A percentile compares a stretch with the other conserved stretches of the same genome.
These are phyloP conservation scores for Botrytis elliptica DNA, from an alignment of 2,329 filamentous ascomycete genomes.

Conservation along the genomic window DNA sequence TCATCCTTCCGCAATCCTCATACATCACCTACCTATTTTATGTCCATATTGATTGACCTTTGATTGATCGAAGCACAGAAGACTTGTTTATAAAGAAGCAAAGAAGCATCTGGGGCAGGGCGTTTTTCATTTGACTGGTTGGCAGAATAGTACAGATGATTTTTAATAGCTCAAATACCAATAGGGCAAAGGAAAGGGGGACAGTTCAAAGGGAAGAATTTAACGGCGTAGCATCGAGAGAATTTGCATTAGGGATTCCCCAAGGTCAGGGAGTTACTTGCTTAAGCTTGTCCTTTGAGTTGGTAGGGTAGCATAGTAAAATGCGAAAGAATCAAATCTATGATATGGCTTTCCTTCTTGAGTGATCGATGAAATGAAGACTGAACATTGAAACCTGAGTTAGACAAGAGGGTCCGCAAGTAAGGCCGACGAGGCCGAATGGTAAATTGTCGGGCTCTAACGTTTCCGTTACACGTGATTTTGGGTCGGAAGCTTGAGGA, in stretches of 20 bases:
- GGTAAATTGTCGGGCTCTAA: background rate
- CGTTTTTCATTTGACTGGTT: constrained; percentile 11
- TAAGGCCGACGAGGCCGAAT: background rate
- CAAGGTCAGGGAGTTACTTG: constrained; percentile 13
- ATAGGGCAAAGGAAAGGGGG: background rate
- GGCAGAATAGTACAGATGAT: constrained; percentile 9
- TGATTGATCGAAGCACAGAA: constrained; percentile 6
- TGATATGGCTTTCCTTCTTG: background rate
- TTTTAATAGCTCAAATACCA: constrained; percentile 6
- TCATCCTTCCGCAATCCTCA: background rate
- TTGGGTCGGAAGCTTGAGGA: constrained; percentile 19
- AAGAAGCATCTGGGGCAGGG: constrained; percentile 11
- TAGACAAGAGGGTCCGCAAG: background rate
- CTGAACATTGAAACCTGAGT: background rate
- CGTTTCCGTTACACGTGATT: background rate
- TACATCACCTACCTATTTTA: background rate
- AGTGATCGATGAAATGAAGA: background rate
- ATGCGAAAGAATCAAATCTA: constrained; percentile 6
- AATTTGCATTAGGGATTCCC: constrained; percentile 15
- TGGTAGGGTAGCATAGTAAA: constrained; percentile 13
- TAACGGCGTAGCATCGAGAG: constrained; percentile 7
- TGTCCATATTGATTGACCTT: constrained; percentile 11
- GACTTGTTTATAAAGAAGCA: constrained; percentile 15
- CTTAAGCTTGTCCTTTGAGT: background rate
- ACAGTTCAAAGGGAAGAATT: constrained; percentile 7